Conservation (phyloP, 2,329 filamentous ascomycete genomes). For the Colletotrichum liriopes region DNA sequence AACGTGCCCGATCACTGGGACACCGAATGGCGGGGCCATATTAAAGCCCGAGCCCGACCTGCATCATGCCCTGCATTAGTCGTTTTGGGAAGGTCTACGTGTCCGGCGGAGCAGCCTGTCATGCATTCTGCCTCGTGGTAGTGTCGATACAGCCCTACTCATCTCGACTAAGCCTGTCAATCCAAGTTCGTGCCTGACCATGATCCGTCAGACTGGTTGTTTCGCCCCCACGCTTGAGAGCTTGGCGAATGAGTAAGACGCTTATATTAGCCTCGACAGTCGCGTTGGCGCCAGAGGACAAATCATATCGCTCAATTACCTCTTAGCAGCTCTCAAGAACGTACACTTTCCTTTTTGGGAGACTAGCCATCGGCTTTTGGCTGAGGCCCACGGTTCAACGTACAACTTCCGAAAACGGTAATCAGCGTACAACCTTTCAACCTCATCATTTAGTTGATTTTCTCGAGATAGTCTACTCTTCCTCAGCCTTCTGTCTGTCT, state of each 20-base stretch:
- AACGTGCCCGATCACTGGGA: neutral
- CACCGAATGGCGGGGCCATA: too few relatives aligned
- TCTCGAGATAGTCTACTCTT: too few relatives aligned
- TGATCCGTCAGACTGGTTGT: neutral
- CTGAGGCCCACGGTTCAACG: neutral
- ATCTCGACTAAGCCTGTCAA: neutral
- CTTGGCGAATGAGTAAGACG: constrained; percentile 12
- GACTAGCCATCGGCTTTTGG: neutral
- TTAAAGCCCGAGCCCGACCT: neutral
- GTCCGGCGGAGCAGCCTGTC: neutral
- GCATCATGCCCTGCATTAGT: neutral
- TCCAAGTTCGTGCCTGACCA: neutral
- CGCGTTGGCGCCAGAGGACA: neutral
- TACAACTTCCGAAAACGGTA: constrained; percentile 17
- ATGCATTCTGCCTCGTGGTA: neutral
- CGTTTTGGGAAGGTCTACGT: neutral
- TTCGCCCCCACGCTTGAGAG: neutral
- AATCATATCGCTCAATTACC: neutral
- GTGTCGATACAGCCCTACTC: neutral
- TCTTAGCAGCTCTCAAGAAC: neutral
- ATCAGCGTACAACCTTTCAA: neutral
- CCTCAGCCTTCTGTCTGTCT: neutral
- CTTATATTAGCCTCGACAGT: neutral
- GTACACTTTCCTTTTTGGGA: constrained; percentile 13
- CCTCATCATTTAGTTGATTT: neutral